Base-by-base conservation (phyloP, 352 stramenopile genomes). In the Pythium aquatile region DNA sequence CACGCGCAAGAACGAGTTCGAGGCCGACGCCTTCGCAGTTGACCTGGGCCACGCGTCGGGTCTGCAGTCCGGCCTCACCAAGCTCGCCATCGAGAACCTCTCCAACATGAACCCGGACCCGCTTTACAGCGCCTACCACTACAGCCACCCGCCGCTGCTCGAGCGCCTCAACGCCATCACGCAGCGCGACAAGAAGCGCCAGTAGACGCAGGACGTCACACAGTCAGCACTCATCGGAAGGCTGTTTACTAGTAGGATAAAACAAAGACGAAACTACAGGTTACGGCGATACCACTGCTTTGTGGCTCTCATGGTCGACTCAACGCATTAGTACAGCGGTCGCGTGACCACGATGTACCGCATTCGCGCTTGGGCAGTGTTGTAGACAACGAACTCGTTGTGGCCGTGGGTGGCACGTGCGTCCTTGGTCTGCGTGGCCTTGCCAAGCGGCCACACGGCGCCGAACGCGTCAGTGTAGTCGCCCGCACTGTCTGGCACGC, bases 81-180 rank as follows among this genome's bases (percentile, higher is more conserved):
- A 99, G 82, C 96, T 99, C 52, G 88, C 93, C 73, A 85, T 99
- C 58, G 96, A 99, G 73, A 99, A 99, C 73, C 76, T 99, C 28
- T 88, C 87, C 68, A 98, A 98, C 70, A 98, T 99, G 92, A 98
- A 97, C 72, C 91, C 94, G 40, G 97, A 99, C 77, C 66, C 56
- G 58, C 87, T 94, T 67, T 99, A 98, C 79, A 97, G 85, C 35
- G 91, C 87, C 13, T 98, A 98, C 72, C 97, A 99, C 81, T 99
- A 99, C 80, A 98, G 83, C 68, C 97, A 99, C 75, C 97, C 97
- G 35, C 95, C 97, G 44, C 78, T 99, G 35, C 85, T 99, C 3
- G 95, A 99, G 73, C 87, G 97, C 14, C 80, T 99, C 8, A 89
- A 84, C 46, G 96, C 94, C n/a, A 98, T 99, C 61, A 74, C 74